phyloP scores from a whole-genome alignment of 768 basidiomycete genomes.

The Leccinum arenicola region DNA sequence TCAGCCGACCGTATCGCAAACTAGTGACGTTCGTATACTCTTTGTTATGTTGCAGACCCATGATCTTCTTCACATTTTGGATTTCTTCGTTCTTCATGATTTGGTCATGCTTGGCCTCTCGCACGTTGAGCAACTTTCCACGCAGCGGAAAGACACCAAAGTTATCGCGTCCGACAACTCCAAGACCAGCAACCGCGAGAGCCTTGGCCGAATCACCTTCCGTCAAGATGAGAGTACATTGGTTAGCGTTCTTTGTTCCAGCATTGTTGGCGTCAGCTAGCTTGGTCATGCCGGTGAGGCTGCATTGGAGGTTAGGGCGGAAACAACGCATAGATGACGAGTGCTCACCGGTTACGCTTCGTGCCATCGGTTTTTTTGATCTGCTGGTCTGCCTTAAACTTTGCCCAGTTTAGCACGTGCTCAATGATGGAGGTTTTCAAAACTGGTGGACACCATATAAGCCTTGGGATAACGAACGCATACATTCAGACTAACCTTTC shows the following conservation, averaged over 20 bases:
- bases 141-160: conserved; percentile 98
- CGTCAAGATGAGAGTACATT: conserved; percentile 94
- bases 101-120: conserved; percentile 93
- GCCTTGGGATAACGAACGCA: not conserved
- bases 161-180: conserved; percentile 93
- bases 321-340: not conserved
- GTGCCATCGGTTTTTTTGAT: conserved; percentile 94
- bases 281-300: conserved; percentile 88
- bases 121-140: conserved; percentile 95
- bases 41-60: conserved; percentile 94
- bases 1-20: conserved; percentile 89
- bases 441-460: conserved; percentile 45
- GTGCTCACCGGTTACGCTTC: conserved; percentile 75
- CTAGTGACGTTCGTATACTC: conserved; percentile 67
- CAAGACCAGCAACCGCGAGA: conserved; percentile 90
- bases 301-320: conserved; percentile 28
- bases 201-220: conserved; percentile 99
- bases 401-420: conserved; percentile 92
- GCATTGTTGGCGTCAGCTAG: conserved; percentile 98
- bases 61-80: conserved; percentile 95
- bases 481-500: conserved; percentile 60
- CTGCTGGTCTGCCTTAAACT: conserved; percentile 93
- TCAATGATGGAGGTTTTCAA: conserved; percentile 88
- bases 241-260: conserved; percentile 72
- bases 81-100: conserved; percentile 99